These are phyloP conservation scores for Plenodomus biglobosus DNA, from an alignment of 2,329 filamentous ascomycete species.

Conservation along the genomic window DNA sequence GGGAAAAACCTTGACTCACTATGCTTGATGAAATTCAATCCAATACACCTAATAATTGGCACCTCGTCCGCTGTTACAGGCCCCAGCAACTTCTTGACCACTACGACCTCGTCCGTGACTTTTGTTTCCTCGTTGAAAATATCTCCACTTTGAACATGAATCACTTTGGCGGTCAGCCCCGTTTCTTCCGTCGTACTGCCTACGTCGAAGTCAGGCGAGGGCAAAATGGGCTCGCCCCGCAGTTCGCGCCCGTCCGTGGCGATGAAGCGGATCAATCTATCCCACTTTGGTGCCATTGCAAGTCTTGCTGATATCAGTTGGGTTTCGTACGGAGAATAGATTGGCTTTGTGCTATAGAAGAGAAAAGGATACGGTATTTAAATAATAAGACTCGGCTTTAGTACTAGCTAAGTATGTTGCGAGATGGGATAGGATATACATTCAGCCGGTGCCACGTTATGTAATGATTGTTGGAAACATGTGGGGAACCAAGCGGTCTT, in stretches of 20 bases:
- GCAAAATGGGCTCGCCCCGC: constrained; percentile 56
- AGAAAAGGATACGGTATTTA: background rate
- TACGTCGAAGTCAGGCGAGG: constrained; percentile 51
- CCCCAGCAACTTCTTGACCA: constrained; percentile 57
- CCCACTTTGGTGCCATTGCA: constrained; percentile 46
- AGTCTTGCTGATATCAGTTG: constrained; percentile 1
- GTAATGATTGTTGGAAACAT: constrained; percentile 16
- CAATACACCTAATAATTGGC: constrained; percentile 60
- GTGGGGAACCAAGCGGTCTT: constrained; percentile 7
- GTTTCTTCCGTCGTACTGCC: constrained; percentile 53
- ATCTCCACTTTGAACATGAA: constrained; percentile 51
- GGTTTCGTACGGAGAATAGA: too few species aligned
- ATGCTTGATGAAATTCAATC: constrained; percentile 63
- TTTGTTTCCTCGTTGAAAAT: constrained; percentile 54
- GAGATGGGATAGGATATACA: constrained; percentile 15
- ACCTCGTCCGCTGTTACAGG: constrained; percentile 56
- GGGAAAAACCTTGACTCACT: too few species aligned
- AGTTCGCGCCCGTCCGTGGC: constrained; percentile 55
- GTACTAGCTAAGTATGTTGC: too few species aligned
- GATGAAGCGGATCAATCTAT: constrained; percentile 58
- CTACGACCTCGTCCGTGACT: constrained; percentile 57
- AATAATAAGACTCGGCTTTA: too few species aligned
- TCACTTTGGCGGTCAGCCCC: constrained; percentile 55
- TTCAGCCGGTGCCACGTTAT: constrained; percentile 20
- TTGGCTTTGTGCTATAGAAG: too few species aligned